Conservation (phyloP, 768 basidiomycete genomes). For the Punctularia strigosozonata region DNA sequence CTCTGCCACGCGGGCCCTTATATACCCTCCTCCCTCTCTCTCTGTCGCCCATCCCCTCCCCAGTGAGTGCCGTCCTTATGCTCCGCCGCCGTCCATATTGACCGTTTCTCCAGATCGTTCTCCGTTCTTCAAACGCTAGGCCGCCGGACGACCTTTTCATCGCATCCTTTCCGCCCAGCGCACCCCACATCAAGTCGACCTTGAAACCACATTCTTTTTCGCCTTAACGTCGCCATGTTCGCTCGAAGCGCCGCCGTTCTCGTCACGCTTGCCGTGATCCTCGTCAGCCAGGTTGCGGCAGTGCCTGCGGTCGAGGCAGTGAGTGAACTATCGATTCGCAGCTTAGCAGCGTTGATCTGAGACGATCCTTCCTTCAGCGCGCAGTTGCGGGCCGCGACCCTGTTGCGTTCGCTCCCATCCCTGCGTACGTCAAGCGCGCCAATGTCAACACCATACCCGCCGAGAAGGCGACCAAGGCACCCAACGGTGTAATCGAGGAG, state of each 20-base stretch:
- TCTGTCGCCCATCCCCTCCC: slow-evolving; percentile 8
- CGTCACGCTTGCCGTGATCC: slow-evolving; percentile 28
- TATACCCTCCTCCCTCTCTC: slow-evolving; percentile 6
- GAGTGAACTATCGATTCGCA: no score
- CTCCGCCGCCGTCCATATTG: slow-evolving; percentile 2
- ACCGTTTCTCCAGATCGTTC: slow-evolving; percentile 1
- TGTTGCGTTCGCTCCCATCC: slow-evolving; percentile 26
- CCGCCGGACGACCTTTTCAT: slow-evolving; percentile 22
- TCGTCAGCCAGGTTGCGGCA: slow-evolving; percentile 30
- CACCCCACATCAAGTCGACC: slow-evolving; percentile 9
- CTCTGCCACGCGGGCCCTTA: slow-evolving; percentile 6
- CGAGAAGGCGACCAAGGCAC: slow-evolving; percentile 12
- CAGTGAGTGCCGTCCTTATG: slow-evolving; percentile 7
- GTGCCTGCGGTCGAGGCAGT: slow-evolving; percentile 30
- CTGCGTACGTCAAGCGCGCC: slow-evolving; percentile 27
- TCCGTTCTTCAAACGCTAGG: slow-evolving; percentile 13
- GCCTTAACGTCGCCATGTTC: slow-evolving; percentile 29
- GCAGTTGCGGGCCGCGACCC: slow-evolving; percentile 16
- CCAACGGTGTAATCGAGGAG: slow-evolving; percentile 14
- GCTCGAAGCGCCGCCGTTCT: slow-evolving; percentile 25
- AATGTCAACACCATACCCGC: slow-evolving; percentile 14
- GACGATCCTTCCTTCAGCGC: slow-evolving; percentile 11
- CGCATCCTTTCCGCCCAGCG: slow-evolving; percentile 7
- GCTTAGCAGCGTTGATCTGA: no score
- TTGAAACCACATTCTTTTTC: slow-evolving; percentile 10